A percentile compares a stretch with the other conserved stretches of the same genome.
Conservation (phyloP, 1,284 basidiomycete species). For the Vanrija humicola region DNA sequence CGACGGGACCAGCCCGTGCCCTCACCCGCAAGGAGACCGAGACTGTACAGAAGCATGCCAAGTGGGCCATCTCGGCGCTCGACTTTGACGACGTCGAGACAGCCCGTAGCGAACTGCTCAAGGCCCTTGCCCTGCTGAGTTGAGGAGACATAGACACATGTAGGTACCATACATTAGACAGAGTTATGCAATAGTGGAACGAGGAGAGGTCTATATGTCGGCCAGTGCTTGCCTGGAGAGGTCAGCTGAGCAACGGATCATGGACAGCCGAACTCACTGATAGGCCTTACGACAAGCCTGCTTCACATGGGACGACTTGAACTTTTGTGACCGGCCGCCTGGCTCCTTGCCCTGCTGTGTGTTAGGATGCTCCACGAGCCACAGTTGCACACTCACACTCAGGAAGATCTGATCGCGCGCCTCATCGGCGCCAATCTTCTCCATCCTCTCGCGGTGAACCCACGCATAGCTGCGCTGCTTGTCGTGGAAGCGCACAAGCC, state of each 20-base stretch:
- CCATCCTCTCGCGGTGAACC: constrained; percentile 54
- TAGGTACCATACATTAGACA: neutral
- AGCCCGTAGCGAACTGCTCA: constrained; percentile 70
- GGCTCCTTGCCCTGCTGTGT: constrained; percentile 29
- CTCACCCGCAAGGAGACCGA: constrained; percentile 53
- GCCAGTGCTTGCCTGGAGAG: neutral
- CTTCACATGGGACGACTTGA: constrained; percentile 19
- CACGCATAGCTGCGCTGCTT: constrained; percentile 59
- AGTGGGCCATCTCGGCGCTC: constrained; percentile 82
- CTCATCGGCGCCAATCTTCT: constrained; percentile 58
- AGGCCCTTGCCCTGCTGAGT: constrained; percentile 64
- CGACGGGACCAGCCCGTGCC: constrained; percentile 7
- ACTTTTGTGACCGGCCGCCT: constrained; percentile 10
- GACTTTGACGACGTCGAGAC: constrained; percentile 87
- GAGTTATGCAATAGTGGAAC: neutral
- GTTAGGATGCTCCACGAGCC: neutral
- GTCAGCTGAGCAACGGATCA: neutral
- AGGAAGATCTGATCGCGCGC: constrained; percentile 2
- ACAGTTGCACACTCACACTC: constrained; percentile 49
- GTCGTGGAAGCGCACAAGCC: constrained; percentile 67
- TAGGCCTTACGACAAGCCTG: constrained; percentile 25
- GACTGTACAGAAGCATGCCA: constrained; percentile 80
- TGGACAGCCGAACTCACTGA: constrained; percentile 17
- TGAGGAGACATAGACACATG: neutral
- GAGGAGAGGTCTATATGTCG: neutral